A percentile compares a stretch with the other conserved stretches of the same genome.
Evolutionary conservation across 2,329 filamentous ascomycete species (phyloP).

Genomic region (Dryadomyces quercivorus): DNA sequence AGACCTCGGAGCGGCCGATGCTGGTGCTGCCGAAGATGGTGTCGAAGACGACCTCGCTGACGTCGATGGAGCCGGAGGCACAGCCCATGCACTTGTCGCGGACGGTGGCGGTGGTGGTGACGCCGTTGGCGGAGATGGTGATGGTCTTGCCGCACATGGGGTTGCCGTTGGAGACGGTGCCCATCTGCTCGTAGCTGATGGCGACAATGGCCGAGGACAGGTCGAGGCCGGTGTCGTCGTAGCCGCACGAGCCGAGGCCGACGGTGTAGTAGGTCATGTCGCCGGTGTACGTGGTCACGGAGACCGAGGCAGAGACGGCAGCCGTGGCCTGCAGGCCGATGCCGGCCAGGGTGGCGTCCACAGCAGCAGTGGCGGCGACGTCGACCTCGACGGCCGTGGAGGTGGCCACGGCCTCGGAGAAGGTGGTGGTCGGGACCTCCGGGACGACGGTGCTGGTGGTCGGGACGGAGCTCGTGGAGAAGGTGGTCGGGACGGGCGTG

Average conservation of each 20-base stretch:
- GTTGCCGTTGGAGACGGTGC: slow-evolving; percentile 50
- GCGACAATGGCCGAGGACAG: slow-evolving; percentile 51
- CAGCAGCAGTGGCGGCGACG: not conserved
- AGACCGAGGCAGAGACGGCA: slow-evolving; percentile 12
- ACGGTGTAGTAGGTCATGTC: slow-evolving; percentile 65
- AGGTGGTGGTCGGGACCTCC: not conserved
- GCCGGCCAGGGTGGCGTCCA: slow-evolving; percentile 11
- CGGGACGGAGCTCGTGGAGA: not conserved
- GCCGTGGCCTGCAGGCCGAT: slow-evolving; percentile 13
- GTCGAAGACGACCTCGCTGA: slow-evolving; percentile 26
- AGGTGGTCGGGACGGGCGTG: not conserved
- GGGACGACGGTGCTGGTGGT: too few species aligned
- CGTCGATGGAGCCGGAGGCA: slow-evolving; percentile 39
- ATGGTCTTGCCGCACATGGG: slow-evolving; percentile 58
- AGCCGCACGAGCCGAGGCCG: slow-evolving; percentile 58
- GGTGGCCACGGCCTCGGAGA: not conserved
- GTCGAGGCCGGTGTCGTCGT: slow-evolving; percentile 45
- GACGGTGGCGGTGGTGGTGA: slow-evolving; percentile 44
- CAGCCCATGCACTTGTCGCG: slow-evolving; percentile 71
- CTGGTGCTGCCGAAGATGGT: slow-evolving; percentile 30
- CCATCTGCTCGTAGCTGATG: slow-evolving; percentile 54
- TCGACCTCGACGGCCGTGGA: not conserved
- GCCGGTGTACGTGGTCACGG: slow-evolving; percentile 30
- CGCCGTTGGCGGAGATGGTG: slow-evolving; percentile 45
- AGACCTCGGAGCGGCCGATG: slow-evolving; percentile 20